Evolutionary conservation across 2,329 filamentous ascomycete species (phyloP).

Genomic region (Gremmenia infestans): DNA sequence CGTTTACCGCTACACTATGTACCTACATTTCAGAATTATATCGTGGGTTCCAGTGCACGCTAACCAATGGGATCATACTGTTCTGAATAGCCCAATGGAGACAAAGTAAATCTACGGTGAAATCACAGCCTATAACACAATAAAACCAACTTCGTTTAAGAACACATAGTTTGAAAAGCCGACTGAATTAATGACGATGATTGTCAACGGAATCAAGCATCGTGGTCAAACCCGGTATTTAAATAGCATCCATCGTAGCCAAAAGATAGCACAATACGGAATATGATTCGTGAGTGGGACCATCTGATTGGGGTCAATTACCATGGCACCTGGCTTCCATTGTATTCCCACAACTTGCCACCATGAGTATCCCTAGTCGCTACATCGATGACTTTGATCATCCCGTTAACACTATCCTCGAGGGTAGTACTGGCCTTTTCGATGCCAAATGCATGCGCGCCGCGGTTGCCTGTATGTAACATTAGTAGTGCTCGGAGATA

Average conservation of each 20-base stretch:
- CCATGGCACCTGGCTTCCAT: slow-evolving; percentile 5
- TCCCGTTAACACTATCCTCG: slow-evolving; percentile 17
- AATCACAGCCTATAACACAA: neutral
- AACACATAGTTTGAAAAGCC: neutral
- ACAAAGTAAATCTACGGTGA: neutral
- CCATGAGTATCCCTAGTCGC: slow-evolving; percentile 11
- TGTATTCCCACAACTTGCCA: slow-evolving; percentile 9
- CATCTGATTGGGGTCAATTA: neutral
- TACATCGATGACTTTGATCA: slow-evolving; percentile 10
- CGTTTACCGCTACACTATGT: too few species aligned
- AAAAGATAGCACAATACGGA: neutral
- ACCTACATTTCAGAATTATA: neutral
- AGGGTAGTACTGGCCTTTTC: slow-evolving; percentile 18
- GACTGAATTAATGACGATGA: neutral
- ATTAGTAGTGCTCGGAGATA: neutral
- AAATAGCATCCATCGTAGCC: neutral
- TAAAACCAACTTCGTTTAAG: neutral
- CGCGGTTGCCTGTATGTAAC: slow-evolving; percentile 13
- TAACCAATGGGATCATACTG: neutral
- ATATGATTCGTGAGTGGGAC: too few species aligned
- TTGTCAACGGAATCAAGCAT: neutral
- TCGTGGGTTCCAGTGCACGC: neutral
- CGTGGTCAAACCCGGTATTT: neutral
- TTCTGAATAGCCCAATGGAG: neutral
- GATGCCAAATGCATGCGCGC: slow-evolving; percentile 14